Percentiles rank a stretch among this genome's conserved stretches.
phyloP scores from a whole-genome alignment of 2,329 filamentous ascomycete species.

The Hymenoscyphus infarciens region DNA sequence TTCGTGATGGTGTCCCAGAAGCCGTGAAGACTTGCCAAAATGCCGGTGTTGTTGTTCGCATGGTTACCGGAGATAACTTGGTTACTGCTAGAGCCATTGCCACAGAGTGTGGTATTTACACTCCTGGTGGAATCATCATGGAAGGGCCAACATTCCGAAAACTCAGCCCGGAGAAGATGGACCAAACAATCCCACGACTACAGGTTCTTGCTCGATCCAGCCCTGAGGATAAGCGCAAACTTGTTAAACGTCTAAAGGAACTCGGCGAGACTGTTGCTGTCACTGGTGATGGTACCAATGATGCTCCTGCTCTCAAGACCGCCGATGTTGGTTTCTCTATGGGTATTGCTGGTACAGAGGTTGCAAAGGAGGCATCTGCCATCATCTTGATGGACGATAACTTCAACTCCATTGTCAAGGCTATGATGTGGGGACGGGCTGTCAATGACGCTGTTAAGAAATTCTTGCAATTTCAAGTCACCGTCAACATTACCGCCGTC shows the following conservation, averaged over 20 bases:
- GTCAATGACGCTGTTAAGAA: slow-evolving; percentile 53
- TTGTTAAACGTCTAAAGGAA: slow-evolving; percentile 61
- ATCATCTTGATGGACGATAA: slow-evolving; percentile 63
- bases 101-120: slow-evolving; percentile 62
- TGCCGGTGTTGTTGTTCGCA: slow-evolving; percentile 68
- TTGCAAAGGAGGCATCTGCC: slow-evolving; percentile 58
- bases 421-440: slow-evolving; percentile 58
- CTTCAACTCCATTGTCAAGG: slow-evolving; percentile 60
- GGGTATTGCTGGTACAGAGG: slow-evolving; percentile 64
- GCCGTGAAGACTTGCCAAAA: slow-evolving; percentile 64
- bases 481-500: slow-evolving; percentile 78
- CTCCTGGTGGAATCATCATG: slow-evolving; percentile 57
- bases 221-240: slow-evolving; percentile 64
- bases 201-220: slow-evolving; percentile 67
- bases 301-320: slow-evolving; percentile 61
- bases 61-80: slow-evolving; percentile 72
- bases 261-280: slow-evolving; percentile 65
- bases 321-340: slow-evolving; percentile 67
- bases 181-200: slow-evolving; percentile 55
- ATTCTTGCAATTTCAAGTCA: slow-evolving; percentile 57
- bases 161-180: slow-evolving; percentile 56
- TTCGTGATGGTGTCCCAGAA: slow-evolving; percentile 62
- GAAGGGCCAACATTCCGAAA: slow-evolving; percentile 65
- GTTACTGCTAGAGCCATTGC: slow-evolving; percentile 72
- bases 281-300: slow-evolving; percentile 64